These are phyloP conservation scores for Acer negundo DNA, from an alignment of 345 rosid species.

Conservation along the genomic window DNA sequence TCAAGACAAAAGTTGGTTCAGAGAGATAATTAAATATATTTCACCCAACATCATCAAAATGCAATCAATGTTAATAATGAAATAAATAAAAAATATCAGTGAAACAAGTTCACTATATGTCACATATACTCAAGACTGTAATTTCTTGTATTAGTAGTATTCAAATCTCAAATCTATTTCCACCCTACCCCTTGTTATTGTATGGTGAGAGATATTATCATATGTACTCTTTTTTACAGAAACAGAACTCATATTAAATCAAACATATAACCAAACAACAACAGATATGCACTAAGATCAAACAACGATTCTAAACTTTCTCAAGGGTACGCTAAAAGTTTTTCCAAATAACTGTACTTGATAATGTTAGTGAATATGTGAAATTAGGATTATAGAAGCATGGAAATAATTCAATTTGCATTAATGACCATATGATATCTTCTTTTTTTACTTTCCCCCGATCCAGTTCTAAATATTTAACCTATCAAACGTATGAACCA, in stretches of 20 bases:
- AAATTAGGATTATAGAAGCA: background rate
- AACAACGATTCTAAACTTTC: background rate
- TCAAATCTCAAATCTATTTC: background rate
- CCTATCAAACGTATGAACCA: slow-evolving; percentile 15
- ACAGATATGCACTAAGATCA: background rate
- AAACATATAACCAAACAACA: background rate
- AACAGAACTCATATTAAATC: background rate
- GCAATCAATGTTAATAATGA: background rate
- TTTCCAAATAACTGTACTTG: background rate
- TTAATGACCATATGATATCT: background rate
- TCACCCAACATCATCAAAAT: slow-evolving; percentile 3
- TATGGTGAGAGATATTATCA: background rate
- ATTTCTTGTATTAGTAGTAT: background rate
- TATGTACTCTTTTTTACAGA: background rate
- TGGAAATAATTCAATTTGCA: background rate
- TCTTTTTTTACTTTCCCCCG: background rate
- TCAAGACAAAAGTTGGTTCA: slow-evolving; percentile 15
- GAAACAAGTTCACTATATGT: background rate
- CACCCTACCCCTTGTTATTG: background rate
- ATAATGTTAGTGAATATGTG: background rate
- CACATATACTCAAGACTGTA: background rate
- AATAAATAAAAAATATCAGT: background rate
- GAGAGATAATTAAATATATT: background rate
- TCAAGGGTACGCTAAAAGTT: background rate
- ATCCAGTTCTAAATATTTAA: slow-evolving; percentile 1